These are phyloP conservation scores for Diutina pseudorugosa DNA, from an alignment of 1,139 yeast genomes.

Conservation along the genomic window DNA sequence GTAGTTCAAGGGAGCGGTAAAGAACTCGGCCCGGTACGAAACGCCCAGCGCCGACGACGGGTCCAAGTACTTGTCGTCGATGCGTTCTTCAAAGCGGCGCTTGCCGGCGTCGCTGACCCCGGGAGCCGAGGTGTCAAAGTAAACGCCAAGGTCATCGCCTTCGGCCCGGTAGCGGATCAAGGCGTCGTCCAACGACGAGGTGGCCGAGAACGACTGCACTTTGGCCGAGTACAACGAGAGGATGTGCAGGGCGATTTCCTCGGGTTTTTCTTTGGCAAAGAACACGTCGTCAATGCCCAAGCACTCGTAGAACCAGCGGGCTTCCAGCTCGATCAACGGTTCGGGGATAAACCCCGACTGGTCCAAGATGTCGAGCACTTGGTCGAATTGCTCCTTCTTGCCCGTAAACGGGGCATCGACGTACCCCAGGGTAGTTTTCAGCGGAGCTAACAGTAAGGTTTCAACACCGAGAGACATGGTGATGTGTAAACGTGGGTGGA, in stretches of 20 bases:
- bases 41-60: slow-evolving; percentile 30
- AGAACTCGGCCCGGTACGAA: slow-evolving; percentile 74
- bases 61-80: slow-evolving; percentile 73
- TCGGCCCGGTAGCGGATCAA: slow-evolving; percentile 67
- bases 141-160: slow-evolving; percentile 80
- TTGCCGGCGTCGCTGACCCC: slow-evolving; percentile 21
- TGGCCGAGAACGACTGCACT: slow-evolving; percentile 57
- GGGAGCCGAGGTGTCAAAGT: slow-evolving; percentile 55
- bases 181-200: slow-evolving; percentile 22
- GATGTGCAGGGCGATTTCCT: slow-evolving; percentile 70
- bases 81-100: slow-evolving; percentile 42
- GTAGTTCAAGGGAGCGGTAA: slow-evolving; percentile 54
- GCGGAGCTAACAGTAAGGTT: neutral
- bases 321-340: slow-evolving; percentile 70
- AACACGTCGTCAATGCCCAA: slow-evolving; percentile 89
- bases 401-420: slow-evolving; percentile 67
- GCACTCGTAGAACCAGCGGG: slow-evolving; percentile 78
- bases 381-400: slow-evolving; percentile 68
- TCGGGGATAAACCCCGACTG: slow-evolving; percentile 86
- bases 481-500: neutral
- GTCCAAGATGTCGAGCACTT: slow-evolving; percentile 74
- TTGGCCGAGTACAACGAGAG: slow-evolving; percentile 88
- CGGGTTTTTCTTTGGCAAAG: slow-evolving; percentile 76
- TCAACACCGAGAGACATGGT: slow-evolving; percentile 1
- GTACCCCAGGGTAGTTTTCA: slow-evolving; percentile 20